Percentiles rank a stretch among this genome's conserved stretches.
These are phyloP conservation scores for Rubia yunnanensis DNA, from an alignment of 257 asterid species.

Conservation along the genomic window DNA sequence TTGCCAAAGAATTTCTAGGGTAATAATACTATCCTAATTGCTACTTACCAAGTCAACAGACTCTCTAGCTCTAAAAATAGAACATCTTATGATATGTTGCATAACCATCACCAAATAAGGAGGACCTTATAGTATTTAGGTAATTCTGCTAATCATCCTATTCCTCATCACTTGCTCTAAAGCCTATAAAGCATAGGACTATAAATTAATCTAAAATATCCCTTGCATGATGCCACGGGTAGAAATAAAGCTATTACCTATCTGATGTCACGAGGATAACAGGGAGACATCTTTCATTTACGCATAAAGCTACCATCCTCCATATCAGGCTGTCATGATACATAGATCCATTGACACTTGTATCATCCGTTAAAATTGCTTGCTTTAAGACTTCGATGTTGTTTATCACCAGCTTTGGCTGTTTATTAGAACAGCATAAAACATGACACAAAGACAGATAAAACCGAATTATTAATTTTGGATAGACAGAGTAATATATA, in stretches of 20 bases:
- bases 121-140: no score
- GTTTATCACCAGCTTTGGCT: conserved; percentile 97
- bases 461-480: conserved; percentile 12
- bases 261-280: conserved; percentile 78
- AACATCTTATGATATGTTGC: no score
- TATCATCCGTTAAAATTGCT: conserved; percentile 56
- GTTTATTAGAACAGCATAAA: conserved; percentile 31
- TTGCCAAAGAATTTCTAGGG: background rate
- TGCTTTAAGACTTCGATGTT: conserved; percentile 81
- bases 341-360: conserved; percentile 61
- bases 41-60: no score
- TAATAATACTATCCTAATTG: no score
- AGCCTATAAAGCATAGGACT: background rate
- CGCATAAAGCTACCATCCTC: conserved; percentile 86
- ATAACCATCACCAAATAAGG: no score
- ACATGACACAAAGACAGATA: conserved; percentile 5
- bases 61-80: no score
- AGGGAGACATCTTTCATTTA: conserved; percentile 80
- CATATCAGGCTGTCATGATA: conserved; percentile 94
- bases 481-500: conserved; percentile 9
- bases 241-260: conserved; percentile 35
- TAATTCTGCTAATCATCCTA: background rate
- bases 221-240: background rate
- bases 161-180: background rate
- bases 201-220: background rate